Base-by-base conservation (phyloP, 768 basidiomycete species). In the Gloeophyllum trabeum region DNA sequence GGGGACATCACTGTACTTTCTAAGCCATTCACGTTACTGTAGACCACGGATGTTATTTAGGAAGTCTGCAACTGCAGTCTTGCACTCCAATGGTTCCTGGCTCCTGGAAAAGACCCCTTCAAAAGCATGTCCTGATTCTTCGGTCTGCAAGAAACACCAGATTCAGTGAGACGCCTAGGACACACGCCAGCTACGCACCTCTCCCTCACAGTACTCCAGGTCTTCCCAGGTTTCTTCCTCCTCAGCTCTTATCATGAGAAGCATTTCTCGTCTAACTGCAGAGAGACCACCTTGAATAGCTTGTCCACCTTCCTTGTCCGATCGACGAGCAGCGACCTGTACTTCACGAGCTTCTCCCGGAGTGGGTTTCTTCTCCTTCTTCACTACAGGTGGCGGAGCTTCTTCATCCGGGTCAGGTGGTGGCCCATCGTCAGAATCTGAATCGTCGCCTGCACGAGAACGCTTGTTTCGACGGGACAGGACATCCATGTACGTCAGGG, bases 401-500 rank as follows among this genome's bases (percentile, higher is more conserved):
- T 68, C 70, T 41, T 87, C 84, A 48, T 88, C 85, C 12, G 84
- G 84, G 53, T 89, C 85, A 34, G 75, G 80, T 20, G 82, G 84
- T 19, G 84, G 82, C 0, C 79, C 85, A 41, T 84, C 81, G 43
- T 87, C 84, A 5, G 78, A 79, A 35, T 88, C 86, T 1, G 79
- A 79, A 43, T 80, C 85, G 3, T 70, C 74, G 5, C 69, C 76
- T 24, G 52, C 60, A 30, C 64, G 62, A 18, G 66, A 64, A 37
- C 71, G 75, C 50, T 67, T 74, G 46, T 58, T 65, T 63, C 81
- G 86, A 26, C 76, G 76, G 19, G 79, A 76, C 42, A 81, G 56
- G 45, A 75, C 60, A 55, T 91, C 89, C 47, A 91, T 67, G 61
- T 91, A 86, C 14, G 83, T 85, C 49, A 90, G 60, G 2, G 82